Base-by-base conservation (phyloP, 345 rosid species). In the Euphorbia lathyris region DNA sequence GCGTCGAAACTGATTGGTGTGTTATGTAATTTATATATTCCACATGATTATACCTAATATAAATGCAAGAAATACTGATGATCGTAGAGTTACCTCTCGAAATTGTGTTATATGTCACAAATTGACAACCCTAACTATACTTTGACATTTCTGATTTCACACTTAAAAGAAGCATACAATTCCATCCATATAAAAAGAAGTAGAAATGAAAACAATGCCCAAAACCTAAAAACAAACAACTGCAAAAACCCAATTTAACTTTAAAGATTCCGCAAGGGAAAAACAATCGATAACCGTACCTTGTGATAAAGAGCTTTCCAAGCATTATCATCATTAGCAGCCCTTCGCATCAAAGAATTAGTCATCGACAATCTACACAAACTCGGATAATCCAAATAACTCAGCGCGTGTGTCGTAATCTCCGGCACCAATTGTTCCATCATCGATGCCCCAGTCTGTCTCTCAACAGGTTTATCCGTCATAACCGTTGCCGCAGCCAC, bases 361-460 rank as follows among this genome's bases (percentile, higher is more conserved):
- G 98, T 96, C 99, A 96, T 92, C 3, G 99, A 96, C 69, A 96
- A 84, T 42, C 97, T 80, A 79, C 99, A 95, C 64, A 95, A 80
- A 78, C 97, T 95, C 2, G 92, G 90, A 75, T 87, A 96, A 86
- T 96, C 99, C 89, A 96, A 81, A 71, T 92, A 96, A 79, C 99
- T 96, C 14, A 96, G 97, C 22, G 96, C 93, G 85, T 96, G 99
- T 0, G 99, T 90, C 25, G 95, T 92, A 73, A 96, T 96, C 84
- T 96, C 99, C 50, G 99, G 97, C 51, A 92, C 99, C 74, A 96
- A 80, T 83, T 96, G 98, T 85, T 96, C 98, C 98, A 90, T 96
- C 98, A 96, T 96, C 14, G 99, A 92, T 55, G 90, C 90, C 1
- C 94, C 94, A n/a, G 83, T 85, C 43, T 85, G 84, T 61, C 84